Percentiles rank a stretch among this genome's conserved stretches.
Conservation (phyloP, 2,329 filamentous ascomycete species). For the Cladosporium sp. region DNA sequence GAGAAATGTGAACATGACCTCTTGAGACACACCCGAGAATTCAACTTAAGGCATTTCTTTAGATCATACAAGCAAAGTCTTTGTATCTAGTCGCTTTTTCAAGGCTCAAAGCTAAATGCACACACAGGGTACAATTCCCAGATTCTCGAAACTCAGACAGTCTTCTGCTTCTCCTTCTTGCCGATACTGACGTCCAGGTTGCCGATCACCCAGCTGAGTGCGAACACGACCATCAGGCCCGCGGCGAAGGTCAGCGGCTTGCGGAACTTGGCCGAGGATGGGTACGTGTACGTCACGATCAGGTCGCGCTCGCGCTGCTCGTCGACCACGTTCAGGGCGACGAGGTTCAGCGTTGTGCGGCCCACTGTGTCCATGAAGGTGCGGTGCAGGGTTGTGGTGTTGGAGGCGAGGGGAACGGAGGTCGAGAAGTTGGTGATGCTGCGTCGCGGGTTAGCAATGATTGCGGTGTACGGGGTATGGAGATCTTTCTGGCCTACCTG, state of each 20-base stretch:
- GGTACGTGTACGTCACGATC: slow-evolving; percentile 82
- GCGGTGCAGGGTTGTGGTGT: slow-evolving; percentile 60
- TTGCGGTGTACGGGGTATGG: not conserved
- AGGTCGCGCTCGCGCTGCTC: slow-evolving; percentile 79
- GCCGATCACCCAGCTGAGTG: slow-evolving; percentile 66
- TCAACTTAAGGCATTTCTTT: no score
- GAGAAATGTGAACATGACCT: no score
- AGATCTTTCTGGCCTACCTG: slow-evolving; percentile 50
- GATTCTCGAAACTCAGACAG: not conserved
- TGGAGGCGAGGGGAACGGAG: slow-evolving; percentile 61
- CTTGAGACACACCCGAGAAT: no score
- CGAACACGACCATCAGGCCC: slow-evolving; percentile 68
- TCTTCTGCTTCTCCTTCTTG: slow-evolving; percentile 23
- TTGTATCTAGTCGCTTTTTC: no score
- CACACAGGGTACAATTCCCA: no score
- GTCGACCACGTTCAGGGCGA: slow-evolving; percentile 80
- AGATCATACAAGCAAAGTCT: no score
- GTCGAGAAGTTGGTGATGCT: slow-evolving; percentile 77
- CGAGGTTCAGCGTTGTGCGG: slow-evolving; percentile 73
- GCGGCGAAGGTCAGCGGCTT: slow-evolving; percentile 80
- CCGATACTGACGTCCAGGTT: slow-evolving; percentile 76
- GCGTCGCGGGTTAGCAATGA: slow-evolving; percentile 18
- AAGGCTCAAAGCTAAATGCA: no score
- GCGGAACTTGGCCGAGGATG: slow-evolving; percentile 65
- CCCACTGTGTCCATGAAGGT: slow-evolving; percentile 94